Base-by-base conservation (phyloP, 1,284 basidiomycete species). In the Tausonia pullulans region DNA sequence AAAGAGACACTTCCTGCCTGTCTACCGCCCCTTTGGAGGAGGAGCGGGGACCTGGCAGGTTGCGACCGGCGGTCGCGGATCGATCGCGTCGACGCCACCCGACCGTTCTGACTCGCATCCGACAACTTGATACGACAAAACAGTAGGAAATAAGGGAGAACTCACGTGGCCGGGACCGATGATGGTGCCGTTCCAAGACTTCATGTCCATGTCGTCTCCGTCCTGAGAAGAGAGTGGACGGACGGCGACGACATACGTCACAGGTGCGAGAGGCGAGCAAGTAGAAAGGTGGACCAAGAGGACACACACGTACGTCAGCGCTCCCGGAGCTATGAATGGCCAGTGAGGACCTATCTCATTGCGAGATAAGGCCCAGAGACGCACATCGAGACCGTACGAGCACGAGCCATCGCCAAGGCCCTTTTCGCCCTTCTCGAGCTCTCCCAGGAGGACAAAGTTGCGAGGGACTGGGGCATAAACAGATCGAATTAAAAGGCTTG, bases 361-460 rank as follows among this genome's bases (percentile, higher is more conserved):
- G 48, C 9, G 60, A 55, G 44, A 53, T 7, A 46, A 27, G 52
- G 52, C 45, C 44, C 46, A 4, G 16, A 5, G 60, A 69, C 73
- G 65, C 69, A 77, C 76, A 77, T 90, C 89, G 66, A 96, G 80
- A 64, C 94, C 94, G 72, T 98, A 98, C 45, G 90, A 94, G 79
- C 92, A 96, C 49, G 88, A 91, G 66, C 94, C 95, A 79, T 98
- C 95, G 69, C 95, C 95, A 74, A 98, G 92, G 58, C 96, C 95
- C 78, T 98, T 98, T 81, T 98, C 95, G 71, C 96, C 95, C 79
- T 98, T 98, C 79, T 98, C 95, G 70, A 98, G 87, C 81, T 98
- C 94, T 77, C 97, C 93, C 58, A 97, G 83, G 54, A 98, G 85
- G 64, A 91, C 84, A 80, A 98, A 98, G 78, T 93, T 97, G 73